phyloP scores from a whole-genome alignment of 805 yeast genomes.

The Yamadazyma laniorum region DNA sequence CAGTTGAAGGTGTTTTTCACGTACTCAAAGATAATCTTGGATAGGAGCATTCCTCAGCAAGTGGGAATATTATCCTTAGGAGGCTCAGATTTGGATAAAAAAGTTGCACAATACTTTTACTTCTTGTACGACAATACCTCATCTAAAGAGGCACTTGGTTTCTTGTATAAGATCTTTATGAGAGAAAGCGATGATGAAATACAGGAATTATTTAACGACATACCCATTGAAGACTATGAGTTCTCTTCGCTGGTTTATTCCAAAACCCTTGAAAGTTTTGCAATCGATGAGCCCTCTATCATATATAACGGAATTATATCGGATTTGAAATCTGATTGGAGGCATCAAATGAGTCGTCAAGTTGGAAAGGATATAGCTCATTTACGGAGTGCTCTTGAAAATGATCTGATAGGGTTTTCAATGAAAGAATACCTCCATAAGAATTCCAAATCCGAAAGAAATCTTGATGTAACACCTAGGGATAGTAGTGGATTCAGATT shows the following conservation, averaged over 20 bases:
- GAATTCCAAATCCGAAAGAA: slow-evolving; percentile 44
- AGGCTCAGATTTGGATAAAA: slow-evolving; percentile 25
- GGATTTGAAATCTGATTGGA: slow-evolving; percentile 54
- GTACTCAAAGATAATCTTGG: slow-evolving; percentile 48
- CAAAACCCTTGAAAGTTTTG: slow-evolving; percentile 25
- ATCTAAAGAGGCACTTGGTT: slow-evolving; percentile 36
- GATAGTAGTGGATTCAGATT: slow-evolving; percentile 33
- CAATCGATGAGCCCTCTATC: slow-evolving; percentile 49
- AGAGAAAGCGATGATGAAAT: slow-evolving; percentile 24
- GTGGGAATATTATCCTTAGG: slow-evolving; percentile 76
- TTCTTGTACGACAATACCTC: slow-evolving; percentile 30
- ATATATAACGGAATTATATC: slow-evolving; percentile 73
- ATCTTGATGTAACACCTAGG: slow-evolving; percentile 36
- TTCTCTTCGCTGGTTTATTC: slow-evolving; percentile 19
- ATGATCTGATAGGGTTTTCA: slow-evolving; percentile 21
- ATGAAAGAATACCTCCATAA: slow-evolving; percentile 44
- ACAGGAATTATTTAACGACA: slow-evolving; percentile 14
- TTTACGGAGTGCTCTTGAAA: slow-evolving; percentile 26
- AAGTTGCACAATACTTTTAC: slow-evolving; percentile 32
- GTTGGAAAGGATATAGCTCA: slow-evolving; percentile 49
- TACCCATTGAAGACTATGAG: slow-evolving; percentile 16
- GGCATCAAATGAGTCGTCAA: slow-evolving; percentile 50
- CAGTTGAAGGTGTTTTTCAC: slow-evolving; percentile 53
- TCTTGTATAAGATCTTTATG: slow-evolving; percentile 37
- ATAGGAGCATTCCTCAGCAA: slow-evolving; percentile 69